phyloP scores from a whole-genome alignment of 805 yeast genomes.

The Kodamaea hsintzibuensis region DNA sequence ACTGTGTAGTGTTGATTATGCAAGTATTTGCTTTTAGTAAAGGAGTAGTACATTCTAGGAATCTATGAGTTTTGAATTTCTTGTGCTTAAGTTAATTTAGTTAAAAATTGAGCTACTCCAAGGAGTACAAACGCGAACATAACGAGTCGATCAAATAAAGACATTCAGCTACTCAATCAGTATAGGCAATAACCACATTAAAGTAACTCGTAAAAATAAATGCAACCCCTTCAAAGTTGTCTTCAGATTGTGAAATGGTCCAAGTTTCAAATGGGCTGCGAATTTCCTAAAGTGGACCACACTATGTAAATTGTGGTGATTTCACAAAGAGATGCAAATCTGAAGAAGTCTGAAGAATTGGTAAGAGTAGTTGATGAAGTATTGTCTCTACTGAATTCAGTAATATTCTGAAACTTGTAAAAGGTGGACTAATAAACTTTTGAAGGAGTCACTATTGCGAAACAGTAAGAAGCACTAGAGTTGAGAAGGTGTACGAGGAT shows the following conservation, averaged over 20 bases:
- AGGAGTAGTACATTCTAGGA: too few relatives aligned
- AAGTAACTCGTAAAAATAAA: too few relatives aligned
- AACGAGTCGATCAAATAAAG: neutral
- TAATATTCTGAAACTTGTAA: neutral
- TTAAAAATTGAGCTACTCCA: too few relatives aligned
- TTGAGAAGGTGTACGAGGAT: neutral
- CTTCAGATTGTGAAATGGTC: neutral
- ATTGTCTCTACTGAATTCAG: neutral
- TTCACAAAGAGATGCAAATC: neutral
- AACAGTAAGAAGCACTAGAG: neutral
- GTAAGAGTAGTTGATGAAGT: neutral
- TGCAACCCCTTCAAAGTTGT: too few relatives aligned
- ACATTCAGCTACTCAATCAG: neutral
- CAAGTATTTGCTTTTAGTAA: too few relatives aligned
- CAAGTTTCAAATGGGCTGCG: conserved; percentile 1
- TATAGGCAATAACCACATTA: neutral
- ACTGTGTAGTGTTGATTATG: too few relatives aligned
- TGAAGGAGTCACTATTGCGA: neutral
- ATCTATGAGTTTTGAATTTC: too few relatives aligned
- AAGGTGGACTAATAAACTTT: neutral
- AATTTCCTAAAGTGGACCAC: neutral
- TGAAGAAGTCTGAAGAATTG: neutral
- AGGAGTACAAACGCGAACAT: too few relatives aligned
- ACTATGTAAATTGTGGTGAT: neutral
- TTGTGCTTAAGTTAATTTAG: too few relatives aligned